Evolutionary conservation across 106 monocot species (phyloP), one percentile per base, ranked within the genome.

Genomic region (Dioscorea zingiberensis): DNA sequence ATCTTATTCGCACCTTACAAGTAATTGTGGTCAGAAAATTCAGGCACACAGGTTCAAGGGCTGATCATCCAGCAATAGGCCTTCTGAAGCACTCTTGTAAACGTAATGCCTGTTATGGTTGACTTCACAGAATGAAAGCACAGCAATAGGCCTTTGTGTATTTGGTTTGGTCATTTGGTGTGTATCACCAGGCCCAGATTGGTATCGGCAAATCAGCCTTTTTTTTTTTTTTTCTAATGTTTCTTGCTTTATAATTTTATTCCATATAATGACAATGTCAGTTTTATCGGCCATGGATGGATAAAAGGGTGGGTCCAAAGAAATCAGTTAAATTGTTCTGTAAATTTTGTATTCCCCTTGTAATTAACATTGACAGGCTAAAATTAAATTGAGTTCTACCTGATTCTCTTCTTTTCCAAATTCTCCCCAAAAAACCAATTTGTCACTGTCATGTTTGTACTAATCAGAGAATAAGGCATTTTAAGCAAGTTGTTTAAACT

Each of bases 1-100:
- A 84, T 91, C 44, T 38, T 91, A 27, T 87, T 91, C 48, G 86
- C 83, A 1, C 85, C 82, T 7, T 85, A 82, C 65, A 73, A 76
- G 3, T 38, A 38, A 38, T 38, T 38, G 38, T 38, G 6, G 38
- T 38, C 38, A n/a, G 38, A 38, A 38, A 38, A 38, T 38, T 38
- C 38, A 38, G 38, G 10, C 6, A 38, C 38, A 38, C 10, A 38
- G n/a, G n/a, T 38, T 38, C 10, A 38, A 38, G 38, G 10, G 0
- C 10, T 38, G 38, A 38, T 38, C 38, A 6, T 38, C 38, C 38
- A 38, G 6, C 38, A 10, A 10, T 38, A 30, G 30, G 30, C 30
- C 30, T 30, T 30, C 30, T 30, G 30, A 30, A 30, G 30, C 2
- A 30, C 30, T 30, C 30, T 30, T 38, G 10, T 38, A 6, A 38